Evolutionary conservation across 805 yeast genomes (phyloP), one percentile per base, ranked within the genome.

Genomic region (Debaryomyces tyrocola): DNA sequence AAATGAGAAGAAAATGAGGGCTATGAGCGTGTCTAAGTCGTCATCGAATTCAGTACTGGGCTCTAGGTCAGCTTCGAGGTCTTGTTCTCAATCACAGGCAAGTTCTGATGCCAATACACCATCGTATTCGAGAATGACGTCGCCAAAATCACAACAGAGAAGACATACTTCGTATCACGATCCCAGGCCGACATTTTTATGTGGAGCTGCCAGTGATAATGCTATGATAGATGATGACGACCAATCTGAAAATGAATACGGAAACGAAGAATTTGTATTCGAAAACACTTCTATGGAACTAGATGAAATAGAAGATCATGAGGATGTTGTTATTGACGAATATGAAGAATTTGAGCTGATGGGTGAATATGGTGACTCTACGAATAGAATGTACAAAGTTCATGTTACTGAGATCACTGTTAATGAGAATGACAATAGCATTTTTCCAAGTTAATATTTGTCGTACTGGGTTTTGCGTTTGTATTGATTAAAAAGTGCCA

Each of bases 391-490:
- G 33, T 65, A 70, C 54, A 66, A 62, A 47, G 75, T 73, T 11
- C 69, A 65, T 33, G 78, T 73, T 21, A 69, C 75, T 5, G 78
- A 73, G 24, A 70, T 73, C 6, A 50, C 67, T 10, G 64, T 73
- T 20, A 57, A 66, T 47, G 75, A 69, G 33, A 54, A 57, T 36
- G 75, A 69, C 36, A 54, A 53, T 21, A 63, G 58, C 41, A 56
- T 63, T 8, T 64, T 60, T 37, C 67, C 69, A 14, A 18, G 43
- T 24, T 35, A 37, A 40, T n/a, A 7, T 24, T 24, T 24, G 27
- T 9, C 10, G 27, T 24, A 24, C 10, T 24, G 27, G 7, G 27
- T 9, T 24, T 24, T 24, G 27, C 27, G 2, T 24, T 9, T 24
- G 27, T 24, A 24, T 6, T 24, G 27, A 24, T 6, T 24, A 9